Evolutionary conservation across 805 yeast genomes (phyloP), one percentile per base, ranked within the genome.

Genomic region (Torulaspora quercuum): DNA sequence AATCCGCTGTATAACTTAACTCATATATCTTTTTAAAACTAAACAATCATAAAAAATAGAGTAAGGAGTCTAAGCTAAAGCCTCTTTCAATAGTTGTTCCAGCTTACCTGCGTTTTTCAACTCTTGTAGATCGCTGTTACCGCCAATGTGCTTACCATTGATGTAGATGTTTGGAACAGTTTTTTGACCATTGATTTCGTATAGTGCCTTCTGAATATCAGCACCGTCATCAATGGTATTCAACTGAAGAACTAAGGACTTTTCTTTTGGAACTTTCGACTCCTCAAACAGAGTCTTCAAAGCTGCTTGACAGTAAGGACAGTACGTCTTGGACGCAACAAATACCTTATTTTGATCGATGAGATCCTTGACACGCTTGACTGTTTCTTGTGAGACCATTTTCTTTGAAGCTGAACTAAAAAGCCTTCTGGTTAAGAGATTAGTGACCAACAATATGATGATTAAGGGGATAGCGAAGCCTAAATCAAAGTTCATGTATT

Each of bases 131-230:
- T 86, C 95, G 25, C 89, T 80, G 74, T 88, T 86, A 45, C 98
- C 98, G 43, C 98, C 98, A 55, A 90, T 78, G 70, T 88, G 96
- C 66, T 89, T 74, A 44, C 95, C 96, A 31, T 72, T 79, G 61
- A 90, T 87, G 68, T 82, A 90, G 51, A 90, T 75, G 61, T 83
- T 88, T 45, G 98, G 98, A 45, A 90, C 97, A 25, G 97, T 87
- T 50, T 79, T 75, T 72, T 90, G 97, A 42, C 95, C 92, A 25
- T 95, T 84, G 42, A 87, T 63, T 58, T 82, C 77, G 35, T 59
- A 62, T 43, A 90, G 71, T 48, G 94, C 94, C 33, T 68, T 80
- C 68, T 89, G 97, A 50, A 88, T 76, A 20, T 80, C 89, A 31
- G 68, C 65, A 40, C 97, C 97, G 43, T 87, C 89, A n/a, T 64